Evolutionary conservation across 495 filamentous ascomycete genomes (phyloP), one percentile per base, ranked within the genome.

Genomic region (Cercophora samala): DNA sequence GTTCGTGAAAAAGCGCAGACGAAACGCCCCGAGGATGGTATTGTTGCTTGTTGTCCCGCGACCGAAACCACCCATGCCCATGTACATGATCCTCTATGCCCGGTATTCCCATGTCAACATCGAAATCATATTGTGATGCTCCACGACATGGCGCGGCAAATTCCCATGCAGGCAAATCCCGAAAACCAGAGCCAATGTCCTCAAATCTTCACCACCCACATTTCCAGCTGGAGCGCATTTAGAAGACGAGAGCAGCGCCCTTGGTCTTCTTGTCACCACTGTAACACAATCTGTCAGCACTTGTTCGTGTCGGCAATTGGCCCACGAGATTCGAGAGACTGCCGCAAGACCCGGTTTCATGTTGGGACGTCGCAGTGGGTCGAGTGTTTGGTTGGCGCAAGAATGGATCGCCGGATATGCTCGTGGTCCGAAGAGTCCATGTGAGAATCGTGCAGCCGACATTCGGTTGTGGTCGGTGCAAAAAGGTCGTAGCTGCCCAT

Each of bases 251-350:
- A 74, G 96, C 96, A 76, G 95, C 95, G 89, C 96, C 96, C 91
- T 99, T 99, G 78, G 96, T 99, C 93, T 99, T 99, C 93, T 99
- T 99, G 89, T 99, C 96, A 86, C 96, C 96, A 89, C 95, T 97
- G 73, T 81, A 78, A 68, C 59, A 63, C 66, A 59, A 9, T 42
- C 17, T 22, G 69, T 75, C 51, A 76, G 74, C 63, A 72, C 67
- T 42, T 29, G 15, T 25, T 71, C 69, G 73, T 69, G 6, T 13
- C 68, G 13, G 29, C 64, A 19, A 37, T 2, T 5, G 62, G 21
- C 5, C 2, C 17, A 55, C 59, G 59, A 37, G 8, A 42, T 46
- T 21, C 58, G 61, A 68, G 69, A 56, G 63, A 64, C 66, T 64
- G 69, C 69, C 64, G 60, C 13, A 32, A 13, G 53, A 21, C 17